Base-by-base conservation (phyloP, 202 grass and related monocot species). In the Digitaria exilis region DNA sequence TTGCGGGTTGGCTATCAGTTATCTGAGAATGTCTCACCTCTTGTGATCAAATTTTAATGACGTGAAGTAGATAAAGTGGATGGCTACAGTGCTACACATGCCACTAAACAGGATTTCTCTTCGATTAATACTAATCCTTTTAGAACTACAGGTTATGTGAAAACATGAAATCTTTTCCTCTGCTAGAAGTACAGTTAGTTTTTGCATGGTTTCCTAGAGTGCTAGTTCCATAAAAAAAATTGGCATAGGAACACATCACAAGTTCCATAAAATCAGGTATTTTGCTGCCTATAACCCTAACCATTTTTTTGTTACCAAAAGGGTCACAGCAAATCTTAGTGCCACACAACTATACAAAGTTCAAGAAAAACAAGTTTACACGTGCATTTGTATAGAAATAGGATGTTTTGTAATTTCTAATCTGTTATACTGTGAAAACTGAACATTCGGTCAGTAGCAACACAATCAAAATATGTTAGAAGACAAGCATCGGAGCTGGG, bases 391-490 rank as follows among this genome's bases (percentile, higher is more conserved):
- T 51, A 73, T 2, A 19, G 6, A 15, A 74, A 73, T 2, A 25
- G 6, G 15, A 18, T 25, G 9, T 26, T 65, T 32, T 34, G 2
- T 18, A 80, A 52, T 34, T 8, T 85, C 22, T 54, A 65, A 56
- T 24, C 10, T 18, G 72, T 73, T 45, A 26, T 43, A 0, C 65
- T 43, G 9, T 28, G n/a, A 50, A 7, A 54, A 54, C 50, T 9
- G n/a, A 70, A 18, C 24, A 77, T 77, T 76, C 62, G 39, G 52
- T 71, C 44, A 54, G 14, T 50, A 68, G 41, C 85, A 76, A 34
- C 35, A 48, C 13, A 13, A 65, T 58, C 65, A 3, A 78, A 19
- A 43, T 44, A 37, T 22, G 37, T 63, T 50, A 52, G 2, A 46
- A 58, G 39, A 48, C 9, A 56, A 55, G 5, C 30, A 66, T 2